Percentiles rank a stretch among this genome's conserved stretches.
Conservation (phyloP, 148 eudicot species). For the Pharnaceum exiguum region DNA sequence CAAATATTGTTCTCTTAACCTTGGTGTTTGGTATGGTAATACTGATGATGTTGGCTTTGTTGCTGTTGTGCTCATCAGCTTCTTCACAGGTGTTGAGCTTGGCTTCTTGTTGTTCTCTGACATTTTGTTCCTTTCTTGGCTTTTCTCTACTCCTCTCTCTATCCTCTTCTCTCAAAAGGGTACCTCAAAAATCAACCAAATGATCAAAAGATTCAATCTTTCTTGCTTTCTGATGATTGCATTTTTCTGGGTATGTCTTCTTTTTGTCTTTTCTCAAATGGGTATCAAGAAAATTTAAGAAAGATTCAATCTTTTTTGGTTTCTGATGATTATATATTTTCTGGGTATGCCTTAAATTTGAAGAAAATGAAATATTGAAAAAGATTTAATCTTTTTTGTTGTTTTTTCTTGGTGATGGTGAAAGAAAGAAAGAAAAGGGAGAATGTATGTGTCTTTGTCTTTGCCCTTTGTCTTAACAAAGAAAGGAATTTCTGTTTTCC, state of each 20-base stretch:
- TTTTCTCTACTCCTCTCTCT: no score
- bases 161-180: no score
- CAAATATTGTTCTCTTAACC: conserved; percentile 49
- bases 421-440: background rate
- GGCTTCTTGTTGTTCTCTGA: conserved; percentile 18
- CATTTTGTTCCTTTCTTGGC: no score
- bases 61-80: conserved; percentile 19
- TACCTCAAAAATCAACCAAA: no score
- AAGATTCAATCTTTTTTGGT: background rate
- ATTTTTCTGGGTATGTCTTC: background rate
- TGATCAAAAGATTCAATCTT: no score
- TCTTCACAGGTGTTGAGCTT: conserved; percentile 23
- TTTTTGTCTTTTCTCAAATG: background rate
- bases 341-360: background rate
- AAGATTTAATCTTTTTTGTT: conserved; percentile 11
- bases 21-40: conserved; percentile 52
- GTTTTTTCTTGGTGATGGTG: background rate
- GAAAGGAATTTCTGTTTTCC: no score
- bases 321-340: no score
- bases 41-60: conserved; percentile 42
- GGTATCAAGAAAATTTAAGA: background rate
- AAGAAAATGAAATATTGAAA: no score
- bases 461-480: no score
- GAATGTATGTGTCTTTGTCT: no score
- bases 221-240: conserved; percentile 1